These are phyloP conservation scores for Rickenella mellea DNA, from an alignment of 768 basidiomycete genomes.

Conservation along the genomic window DNA sequence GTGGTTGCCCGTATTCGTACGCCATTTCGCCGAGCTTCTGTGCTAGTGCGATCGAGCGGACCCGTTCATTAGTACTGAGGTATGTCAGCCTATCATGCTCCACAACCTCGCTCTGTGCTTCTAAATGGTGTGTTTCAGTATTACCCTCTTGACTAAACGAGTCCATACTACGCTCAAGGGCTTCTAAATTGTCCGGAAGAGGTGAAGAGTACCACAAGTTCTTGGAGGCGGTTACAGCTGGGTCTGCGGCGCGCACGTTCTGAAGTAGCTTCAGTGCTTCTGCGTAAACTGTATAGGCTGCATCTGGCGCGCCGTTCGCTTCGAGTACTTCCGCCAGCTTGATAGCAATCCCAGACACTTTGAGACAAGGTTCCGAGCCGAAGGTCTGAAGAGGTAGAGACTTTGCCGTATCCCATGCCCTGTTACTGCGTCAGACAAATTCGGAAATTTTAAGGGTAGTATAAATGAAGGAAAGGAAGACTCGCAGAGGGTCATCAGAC, in stretches of 20 bases:
- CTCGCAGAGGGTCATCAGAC: too few relatives aligned
- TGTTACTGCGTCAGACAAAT: too few relatives aligned
- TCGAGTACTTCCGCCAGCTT: conserved; percentile 51
- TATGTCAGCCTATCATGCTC: too few relatives aligned
- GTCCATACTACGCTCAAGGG: too few relatives aligned
- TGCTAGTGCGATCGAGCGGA: conserved; percentile 30
- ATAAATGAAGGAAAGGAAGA: conserved; percentile 3
- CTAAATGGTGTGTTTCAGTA: too few relatives aligned
- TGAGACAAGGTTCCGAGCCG: conserved; percentile 44
- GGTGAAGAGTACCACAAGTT: too few relatives aligned
- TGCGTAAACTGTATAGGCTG: conserved; percentile 17
- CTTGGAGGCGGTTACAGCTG: too few relatives aligned
- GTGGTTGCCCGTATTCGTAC: conserved; percentile 20
- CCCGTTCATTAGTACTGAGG: neutral
- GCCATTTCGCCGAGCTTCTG: conserved; percentile 36
- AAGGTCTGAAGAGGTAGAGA: conserved; percentile 28
- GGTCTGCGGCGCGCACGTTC: too few relatives aligned
- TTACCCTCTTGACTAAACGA: too few relatives aligned
- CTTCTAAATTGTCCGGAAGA: too few relatives aligned
- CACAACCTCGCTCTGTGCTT: too few relatives aligned
- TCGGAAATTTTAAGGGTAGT: conserved; percentile 2
- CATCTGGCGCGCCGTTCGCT: conserved; percentile 20
- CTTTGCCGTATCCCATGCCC: conserved; percentile 48
- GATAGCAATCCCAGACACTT: conserved; percentile 58
- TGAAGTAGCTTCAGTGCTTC: conserved; percentile 17